Percentiles rank a stretch among this genome's conserved stretches.
Conservation (phyloP, 176 grass and related monocot species). For the Thinopyrum elongatum region DNA sequence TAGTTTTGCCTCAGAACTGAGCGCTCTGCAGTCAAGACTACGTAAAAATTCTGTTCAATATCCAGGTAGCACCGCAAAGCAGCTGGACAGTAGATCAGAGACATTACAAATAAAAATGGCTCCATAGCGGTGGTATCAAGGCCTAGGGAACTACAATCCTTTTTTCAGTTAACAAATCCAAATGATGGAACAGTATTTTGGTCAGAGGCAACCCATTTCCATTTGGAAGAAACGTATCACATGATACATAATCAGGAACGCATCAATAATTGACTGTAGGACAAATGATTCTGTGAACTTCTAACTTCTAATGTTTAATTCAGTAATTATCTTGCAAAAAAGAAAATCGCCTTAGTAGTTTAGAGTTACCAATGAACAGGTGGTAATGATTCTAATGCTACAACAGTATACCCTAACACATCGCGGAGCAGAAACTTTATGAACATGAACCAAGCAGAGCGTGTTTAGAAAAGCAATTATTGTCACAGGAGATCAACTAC, state of each 20-base stretch:
- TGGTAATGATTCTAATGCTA: neutral
- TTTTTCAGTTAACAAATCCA: neutral
- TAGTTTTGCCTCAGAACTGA: slow-evolving; percentile 2
- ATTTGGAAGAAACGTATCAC: slow-evolving; percentile 12
- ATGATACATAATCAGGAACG: neutral
- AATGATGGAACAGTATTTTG: neutral
- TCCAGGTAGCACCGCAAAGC: neutral
- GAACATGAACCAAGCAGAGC: slow-evolving; percentile 9
- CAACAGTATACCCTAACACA: neutral
- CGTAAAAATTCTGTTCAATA: neutral
- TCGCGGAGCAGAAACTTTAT: slow-evolving; percentile 4
- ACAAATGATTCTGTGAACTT: neutral
- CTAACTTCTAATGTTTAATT: neutral
- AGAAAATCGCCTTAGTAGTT: neutral
- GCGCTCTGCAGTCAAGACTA: neutral
- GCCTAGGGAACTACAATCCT: neutral
- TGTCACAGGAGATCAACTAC: neutral
- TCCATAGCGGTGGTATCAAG: neutral
- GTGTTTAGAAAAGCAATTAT: neutral
- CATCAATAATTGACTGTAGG: neutral
- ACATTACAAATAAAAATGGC: neutral
- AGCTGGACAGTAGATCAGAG: neutral
- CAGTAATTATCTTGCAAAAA: neutral
- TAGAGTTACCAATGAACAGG: neutral
- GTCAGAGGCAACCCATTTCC: slow-evolving; percentile 14